Evolutionary conservation across 169 alveolate genomes (phyloP).

Genomic region (Besnoitia besnoiti): DNA sequence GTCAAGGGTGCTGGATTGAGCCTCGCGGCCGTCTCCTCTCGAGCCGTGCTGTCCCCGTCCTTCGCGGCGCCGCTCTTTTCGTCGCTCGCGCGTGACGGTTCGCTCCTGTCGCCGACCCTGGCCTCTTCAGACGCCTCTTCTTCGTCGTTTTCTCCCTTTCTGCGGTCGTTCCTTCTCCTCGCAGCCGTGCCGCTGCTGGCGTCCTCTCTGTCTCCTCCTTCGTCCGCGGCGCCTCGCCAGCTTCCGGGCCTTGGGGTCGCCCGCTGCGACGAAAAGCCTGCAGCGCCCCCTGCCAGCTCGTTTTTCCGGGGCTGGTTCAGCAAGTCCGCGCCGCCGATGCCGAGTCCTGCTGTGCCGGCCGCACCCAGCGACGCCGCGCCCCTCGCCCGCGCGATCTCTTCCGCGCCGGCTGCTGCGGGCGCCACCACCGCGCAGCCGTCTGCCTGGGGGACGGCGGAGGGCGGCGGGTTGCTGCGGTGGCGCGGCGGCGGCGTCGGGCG

Average conservation of each 20-base stretch:
- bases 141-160: neutral
- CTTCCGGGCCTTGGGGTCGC: neutral
- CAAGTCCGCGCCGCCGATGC: neutral
- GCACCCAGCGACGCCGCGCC: neutral
- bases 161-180: neutral
- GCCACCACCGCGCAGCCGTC: no score
- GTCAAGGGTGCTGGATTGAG: no score
- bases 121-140: neutral
- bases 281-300: neutral
- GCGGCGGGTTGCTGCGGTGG: constrained; percentile 25
- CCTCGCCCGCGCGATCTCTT: no score
- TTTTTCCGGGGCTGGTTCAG: neutral
- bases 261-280: neutral
- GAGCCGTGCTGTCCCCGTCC: neutral
- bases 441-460: neutral
- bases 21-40: no score
- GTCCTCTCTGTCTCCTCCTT: neutral
- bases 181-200: neutral
- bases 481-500: constrained; percentile 36
- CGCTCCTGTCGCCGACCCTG: neutral
- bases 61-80: neutral
- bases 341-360: neutral
- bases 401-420: neutral
- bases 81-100: neutral
- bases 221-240: neutral